Evolutionary conservation across 2,329 filamentous ascomycete genomes (phyloP).

Genomic region (Ophiostoma sp.): DNA sequence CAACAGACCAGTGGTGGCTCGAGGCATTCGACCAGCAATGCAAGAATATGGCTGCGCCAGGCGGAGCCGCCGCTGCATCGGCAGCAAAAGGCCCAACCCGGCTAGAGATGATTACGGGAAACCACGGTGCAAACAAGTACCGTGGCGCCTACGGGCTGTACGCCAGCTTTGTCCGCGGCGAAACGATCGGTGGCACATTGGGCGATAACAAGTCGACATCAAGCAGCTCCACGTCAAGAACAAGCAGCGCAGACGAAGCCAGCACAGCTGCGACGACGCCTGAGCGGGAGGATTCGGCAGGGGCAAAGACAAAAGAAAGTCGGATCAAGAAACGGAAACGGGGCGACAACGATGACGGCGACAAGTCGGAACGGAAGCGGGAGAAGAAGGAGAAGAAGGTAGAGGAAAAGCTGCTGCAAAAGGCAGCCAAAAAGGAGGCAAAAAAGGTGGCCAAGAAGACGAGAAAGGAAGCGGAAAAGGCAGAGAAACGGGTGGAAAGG

Average conservation of each 20-base stretch:
- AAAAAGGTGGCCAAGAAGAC: slow-evolving; percentile 18
- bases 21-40: slow-evolving; percentile 88
- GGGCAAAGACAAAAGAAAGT: not conserved
- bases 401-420: slow-evolving; percentile 26
- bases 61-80: slow-evolving; percentile 35
- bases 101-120: slow-evolving; percentile 47
- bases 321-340: slow-evolving; percentile 20
- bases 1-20: slow-evolving; percentile 91
- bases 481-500: slow-evolving; percentile 3
- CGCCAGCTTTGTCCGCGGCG: slow-evolving; percentile 77
- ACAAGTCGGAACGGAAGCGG: slow-evolving; percentile 21
- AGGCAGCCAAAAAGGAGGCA: slow-evolving; percentile 27
- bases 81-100: slow-evolving; percentile 39
- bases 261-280: slow-evolving; percentile 31
- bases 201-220: slow-evolving; percentile 10
- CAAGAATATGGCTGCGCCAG: slow-evolving; percentile 66
- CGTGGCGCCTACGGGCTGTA: slow-evolving; percentile 65
- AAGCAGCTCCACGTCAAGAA: slow-evolving; percentile 21
- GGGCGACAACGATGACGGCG: slow-evolving; percentile 30
- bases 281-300: slow-evolving; percentile 30
- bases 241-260: not conserved
- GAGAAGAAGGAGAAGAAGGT: slow-evolving; percentile 21
- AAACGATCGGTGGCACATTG: slow-evolving; percentile 68
- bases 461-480: slow-evolving; percentile 11
- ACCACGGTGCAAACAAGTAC: slow-evolving; percentile 46